These are phyloP conservation scores for Ogataea pini DNA, from an alignment of 805 yeast genomes.

Conservation along the genomic window DNA sequence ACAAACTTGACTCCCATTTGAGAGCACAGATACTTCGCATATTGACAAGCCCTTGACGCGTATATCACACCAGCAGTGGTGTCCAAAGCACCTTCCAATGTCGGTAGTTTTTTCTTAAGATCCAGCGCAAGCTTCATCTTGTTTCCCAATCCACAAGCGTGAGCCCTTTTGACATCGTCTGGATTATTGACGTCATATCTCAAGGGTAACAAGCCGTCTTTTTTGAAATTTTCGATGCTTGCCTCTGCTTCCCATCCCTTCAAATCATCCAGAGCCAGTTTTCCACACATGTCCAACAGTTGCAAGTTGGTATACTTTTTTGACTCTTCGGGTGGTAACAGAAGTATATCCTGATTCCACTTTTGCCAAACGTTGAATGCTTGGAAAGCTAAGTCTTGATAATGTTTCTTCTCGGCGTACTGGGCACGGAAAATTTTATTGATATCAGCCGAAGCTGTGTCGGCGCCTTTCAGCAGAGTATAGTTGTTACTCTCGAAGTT, in stretches of 20 bases:
- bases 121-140: conserved; percentile 27
- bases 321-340: conserved; percentile 29
- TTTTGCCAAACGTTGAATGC: conserved; percentile 30
- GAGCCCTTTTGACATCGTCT: conserved; percentile 35
- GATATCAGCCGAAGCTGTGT: conserved; percentile 42
- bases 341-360: conserved; percentile 28
- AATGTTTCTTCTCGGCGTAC: conserved; percentile 40
- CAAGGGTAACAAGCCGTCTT: conserved; percentile 32
- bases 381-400: conserved; percentile 33
- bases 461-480: conserved; percentile 39
- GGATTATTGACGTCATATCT: conserved; percentile 33
- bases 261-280: conserved; percentile 31
- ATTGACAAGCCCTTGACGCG: conserved; percentile 38
- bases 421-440: conserved; percentile 42
- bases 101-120: conserved; percentile 16
- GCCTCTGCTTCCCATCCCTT: conserved; percentile 30
- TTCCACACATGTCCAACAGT: conserved; percentile 33
- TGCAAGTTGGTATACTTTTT: conserved; percentile 26
- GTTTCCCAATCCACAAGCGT: conserved; percentile 30
- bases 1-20: conserved; percentile 38
- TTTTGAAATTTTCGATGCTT: conserved; percentile 25
- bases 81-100: conserved; percentile 30
- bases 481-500: conserved; percentile 33
- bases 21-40: conserved; percentile 31
- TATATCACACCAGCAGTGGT: conserved; percentile 37